Base-by-base conservation (phyloP, 208 protist genomes). In the Endotrypanum monterogeii region DNA sequence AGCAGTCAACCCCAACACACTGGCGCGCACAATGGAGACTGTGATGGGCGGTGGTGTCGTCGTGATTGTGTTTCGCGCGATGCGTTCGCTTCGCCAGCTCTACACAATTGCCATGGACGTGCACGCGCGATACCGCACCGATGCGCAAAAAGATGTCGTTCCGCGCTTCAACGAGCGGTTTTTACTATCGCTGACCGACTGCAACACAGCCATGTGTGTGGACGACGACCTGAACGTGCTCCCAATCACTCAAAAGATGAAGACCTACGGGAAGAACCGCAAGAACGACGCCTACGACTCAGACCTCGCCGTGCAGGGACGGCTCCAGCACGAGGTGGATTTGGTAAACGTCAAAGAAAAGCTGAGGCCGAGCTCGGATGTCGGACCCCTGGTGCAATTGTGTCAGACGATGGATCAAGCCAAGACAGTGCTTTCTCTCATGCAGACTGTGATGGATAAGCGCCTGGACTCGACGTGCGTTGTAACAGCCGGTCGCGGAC, bases 51-150 rank as follows among this genome's bases (percentile, higher is more conserved):
- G 99, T 66, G 99, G 99, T 32, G 62, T 99, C n/a, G 79, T 99
- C 41, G 89, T 99, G 30, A 84, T 99, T 25, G 92, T 99, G 48
- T 93, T 99, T 44, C 90, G 96, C 37, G 96, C 93, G 32, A 98
- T 99, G 94, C 88, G 86, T 5, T 99, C 96, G 16, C 87, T 99
- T 18, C 89, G 93, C 78, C 95, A 99, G 85, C 89, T 99, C 0
- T 99, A 99, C 86, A 97, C 96, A 23, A 98, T 99, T 78, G 89
- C 94, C n/a, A 99, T 99, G 99, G 98, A 99, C 80, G 98, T 99
- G 16, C 99, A 99, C 83, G 73, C 89, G 9, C 89, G 98, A 16
- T 97, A 97, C 85, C 89, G 92, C 51, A 97, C 92, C 32, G 89
- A 94, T 73, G 70, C 91, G 0, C 88, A 97, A 25, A 77, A 79